These are phyloP conservation scores for Solanum stenotomum DNA, from an alignment of 257 asterid genomes.

Conservation along the genomic window DNA sequence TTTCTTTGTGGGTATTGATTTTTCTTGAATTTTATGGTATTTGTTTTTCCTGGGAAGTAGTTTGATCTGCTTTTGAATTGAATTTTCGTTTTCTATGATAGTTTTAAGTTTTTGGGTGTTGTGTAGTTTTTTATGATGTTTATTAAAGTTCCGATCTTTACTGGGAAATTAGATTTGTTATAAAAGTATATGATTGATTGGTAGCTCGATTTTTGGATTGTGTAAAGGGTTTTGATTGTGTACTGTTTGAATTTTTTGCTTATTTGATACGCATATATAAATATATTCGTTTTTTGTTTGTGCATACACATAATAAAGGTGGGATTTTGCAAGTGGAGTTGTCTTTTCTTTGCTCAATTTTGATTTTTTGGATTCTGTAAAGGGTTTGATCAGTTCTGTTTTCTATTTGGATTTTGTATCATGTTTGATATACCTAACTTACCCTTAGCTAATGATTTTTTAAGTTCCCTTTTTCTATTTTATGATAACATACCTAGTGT, in stretches of 20 bases:
- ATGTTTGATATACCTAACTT: neutral
- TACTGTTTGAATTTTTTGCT: neutral
- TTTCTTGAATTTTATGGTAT: neutral
- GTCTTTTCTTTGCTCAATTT: neutral
- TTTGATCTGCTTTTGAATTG: neutral
- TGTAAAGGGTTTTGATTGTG: neutral
- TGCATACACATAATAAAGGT: neutral
- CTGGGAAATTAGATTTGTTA: neutral
- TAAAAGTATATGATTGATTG: neutral
- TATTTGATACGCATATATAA: neutral
- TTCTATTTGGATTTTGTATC: neutral
- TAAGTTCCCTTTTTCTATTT: neutral
- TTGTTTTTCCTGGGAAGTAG: neutral
- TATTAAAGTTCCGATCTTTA: neutral
- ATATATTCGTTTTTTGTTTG: neutral
- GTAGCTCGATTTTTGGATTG: neutral
- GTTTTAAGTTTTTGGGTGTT: neutral
- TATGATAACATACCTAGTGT: neutral
- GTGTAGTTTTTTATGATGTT: neutral
- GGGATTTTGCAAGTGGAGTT: neutral
- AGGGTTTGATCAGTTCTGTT: neutral
- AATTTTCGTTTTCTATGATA: neutral
- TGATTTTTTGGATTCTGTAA: neutral
- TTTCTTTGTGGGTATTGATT: neutral
- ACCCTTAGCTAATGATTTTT: neutral